phyloP scores from a whole-genome alignment of 768 basidiomycete genomes.

The Pisolithus tinctorius region DNA sequence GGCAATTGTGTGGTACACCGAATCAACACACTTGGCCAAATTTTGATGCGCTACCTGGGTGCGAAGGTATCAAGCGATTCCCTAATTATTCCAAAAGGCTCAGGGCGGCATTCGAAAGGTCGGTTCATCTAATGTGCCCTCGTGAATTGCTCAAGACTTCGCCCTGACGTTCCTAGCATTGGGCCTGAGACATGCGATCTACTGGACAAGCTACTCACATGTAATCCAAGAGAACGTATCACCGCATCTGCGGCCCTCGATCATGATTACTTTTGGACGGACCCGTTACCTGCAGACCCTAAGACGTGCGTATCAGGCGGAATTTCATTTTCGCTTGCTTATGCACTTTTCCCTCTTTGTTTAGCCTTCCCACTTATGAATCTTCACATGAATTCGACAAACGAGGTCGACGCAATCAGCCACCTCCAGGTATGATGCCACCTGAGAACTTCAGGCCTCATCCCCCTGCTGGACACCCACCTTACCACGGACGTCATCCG shows the following conservation, averaged over 20 bases:
- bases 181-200: conserved; percentile 73
- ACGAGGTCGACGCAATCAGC: conserved; percentile 50
- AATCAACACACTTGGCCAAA: conserved; percentile 79
- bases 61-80: conserved; percentile 71
- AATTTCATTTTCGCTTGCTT: background rate
- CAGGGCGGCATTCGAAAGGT: conserved; percentile 55
- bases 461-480: conserved; percentile 14
- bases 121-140: conserved; percentile 17
- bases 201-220: conserved; percentile 71
- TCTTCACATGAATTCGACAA: conserved; percentile 81
- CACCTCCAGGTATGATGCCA: conserved; percentile 18
- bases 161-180: conserved; percentile 38
- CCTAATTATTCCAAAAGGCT: conserved; percentile 46
- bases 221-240: conserved; percentile 78
- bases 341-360: background rate
- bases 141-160: conserved; percentile 2
- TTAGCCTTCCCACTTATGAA: conserved; percentile 69
- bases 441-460: conserved; percentile 17
- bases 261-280: conserved; percentile 92
- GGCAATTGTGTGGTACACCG: conserved; percentile 83
- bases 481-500: conserved; percentile 29
- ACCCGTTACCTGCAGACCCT: conserved; percentile 81
- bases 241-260: conserved; percentile 84
- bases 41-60: conserved; percentile 67
- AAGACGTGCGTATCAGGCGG: conserved; percentile 48